These are phyloP conservation scores for Oryza meridionalis DNA, from an alignment of 176 grass and related monocot genomes.

Conservation along the genomic window DNA sequence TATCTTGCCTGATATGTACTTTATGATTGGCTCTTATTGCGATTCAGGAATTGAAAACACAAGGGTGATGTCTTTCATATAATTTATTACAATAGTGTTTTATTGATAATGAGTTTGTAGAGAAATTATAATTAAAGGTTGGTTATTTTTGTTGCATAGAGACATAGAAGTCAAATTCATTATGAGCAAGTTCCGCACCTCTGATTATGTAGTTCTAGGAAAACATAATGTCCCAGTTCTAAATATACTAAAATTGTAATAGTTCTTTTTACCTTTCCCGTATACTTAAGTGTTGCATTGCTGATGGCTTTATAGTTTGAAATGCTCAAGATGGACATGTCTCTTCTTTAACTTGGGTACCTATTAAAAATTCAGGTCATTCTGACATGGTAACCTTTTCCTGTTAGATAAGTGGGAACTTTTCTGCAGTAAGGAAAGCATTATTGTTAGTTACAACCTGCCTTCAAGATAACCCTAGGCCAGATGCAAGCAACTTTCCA, in stretches of 20 bases:
- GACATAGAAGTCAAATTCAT: not conserved
- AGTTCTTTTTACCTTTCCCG: constrained; percentile 8
- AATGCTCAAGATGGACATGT: not conserved
- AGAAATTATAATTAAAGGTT: not conserved
- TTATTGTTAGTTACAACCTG: constrained; percentile 66
- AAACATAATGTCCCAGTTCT: not conserved
- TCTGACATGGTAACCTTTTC: constrained; percentile 44
- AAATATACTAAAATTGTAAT: not conserved
- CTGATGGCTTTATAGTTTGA: constrained; percentile 21
- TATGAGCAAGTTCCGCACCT: not conserved
- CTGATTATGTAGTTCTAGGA: constrained; percentile 16
- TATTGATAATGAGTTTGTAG: not conserved
- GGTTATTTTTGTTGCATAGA: constrained; percentile 16
- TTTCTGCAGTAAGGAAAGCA: constrained; percentile 72
- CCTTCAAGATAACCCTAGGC: constrained; percentile 63
- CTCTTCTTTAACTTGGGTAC: constrained; percentile 37
- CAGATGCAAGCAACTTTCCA: constrained; percentile 41
- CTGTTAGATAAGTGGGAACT: constrained; percentile 79
- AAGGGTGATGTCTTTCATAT: not conserved
- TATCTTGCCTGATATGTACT: not conserved
- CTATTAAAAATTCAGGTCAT: constrained; percentile 26
- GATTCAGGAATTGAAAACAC: constrained; percentile 23
- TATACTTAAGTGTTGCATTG: constrained; percentile 23
- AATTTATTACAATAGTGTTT: not conserved
- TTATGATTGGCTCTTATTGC: constrained; percentile 2